phyloP scores from a whole-genome alignment of 108 stramenopile species.

The Epipyxis sp. region DNA sequence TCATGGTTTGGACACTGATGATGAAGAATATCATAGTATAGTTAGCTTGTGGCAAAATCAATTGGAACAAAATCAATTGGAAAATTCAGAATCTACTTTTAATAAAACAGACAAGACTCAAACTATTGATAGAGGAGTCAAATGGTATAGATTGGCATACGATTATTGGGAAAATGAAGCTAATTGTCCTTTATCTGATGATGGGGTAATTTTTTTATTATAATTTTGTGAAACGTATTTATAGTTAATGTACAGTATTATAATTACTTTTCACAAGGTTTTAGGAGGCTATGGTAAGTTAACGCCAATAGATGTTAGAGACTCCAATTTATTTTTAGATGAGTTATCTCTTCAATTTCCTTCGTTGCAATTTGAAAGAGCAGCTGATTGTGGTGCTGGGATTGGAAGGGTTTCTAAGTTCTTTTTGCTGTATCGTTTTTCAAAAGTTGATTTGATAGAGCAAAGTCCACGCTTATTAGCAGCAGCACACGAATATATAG shows the following conservation, averaged over 20 bases:
- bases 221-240: neutral
- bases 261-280: slow-evolving; percentile 65
- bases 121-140: neutral
- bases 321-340: slow-evolving; percentile 65
- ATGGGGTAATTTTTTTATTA: neutral
- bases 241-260: neutral
- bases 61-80: neutral
- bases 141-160: slow-evolving; percentile 73
- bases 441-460: slow-evolving; percentile 75
- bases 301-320: slow-evolving; percentile 70
- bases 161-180: slow-evolving; percentile 74
- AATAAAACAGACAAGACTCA: neutral
- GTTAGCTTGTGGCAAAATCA: neutral
- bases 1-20: neutral
- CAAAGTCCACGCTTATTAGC: slow-evolving; percentile 75
- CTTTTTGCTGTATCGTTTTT: slow-evolving; percentile 67
- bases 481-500: slow-evolving; percentile 74
- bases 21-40: neutral
- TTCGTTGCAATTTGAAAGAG: neutral
- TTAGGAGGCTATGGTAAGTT: slow-evolving; percentile 79
- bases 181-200: slow-evolving; percentile 66
- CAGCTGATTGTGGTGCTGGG: slow-evolving; percentile 55
- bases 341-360: slow-evolving; percentile 31
- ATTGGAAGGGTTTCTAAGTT: slow-evolving; percentile 85
- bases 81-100: neutral